Evolutionary conservation across 1,284 basidiomycete species (phyloP).

Genomic region (Apiotrichum porosum): DNA sequence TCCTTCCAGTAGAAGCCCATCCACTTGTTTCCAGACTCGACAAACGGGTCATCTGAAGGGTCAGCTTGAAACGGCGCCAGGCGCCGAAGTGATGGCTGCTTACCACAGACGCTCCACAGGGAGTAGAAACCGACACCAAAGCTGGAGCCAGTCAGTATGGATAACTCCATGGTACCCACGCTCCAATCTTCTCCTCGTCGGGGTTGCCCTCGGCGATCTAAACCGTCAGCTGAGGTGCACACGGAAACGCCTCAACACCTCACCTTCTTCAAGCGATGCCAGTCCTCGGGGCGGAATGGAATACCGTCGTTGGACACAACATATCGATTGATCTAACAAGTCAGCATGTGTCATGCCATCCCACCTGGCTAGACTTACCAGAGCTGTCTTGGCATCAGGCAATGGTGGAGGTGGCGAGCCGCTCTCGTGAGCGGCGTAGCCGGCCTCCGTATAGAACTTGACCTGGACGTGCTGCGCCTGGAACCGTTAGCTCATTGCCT

Average conservation of each 20-base stretch:
- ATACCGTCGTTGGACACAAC: slow-evolving; percentile 83
- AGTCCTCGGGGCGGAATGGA: slow-evolving; percentile 69
- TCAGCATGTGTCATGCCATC: background rate
- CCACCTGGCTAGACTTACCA: slow-evolving; percentile 41
- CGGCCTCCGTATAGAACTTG: slow-evolving; percentile 65
- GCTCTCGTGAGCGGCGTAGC: slow-evolving; percentile 51
- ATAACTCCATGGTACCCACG: slow-evolving; percentile 18
- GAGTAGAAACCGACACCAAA: slow-evolving; percentile 55
- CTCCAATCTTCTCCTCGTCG: slow-evolving; percentile 53
- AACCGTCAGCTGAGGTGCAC: background rate
- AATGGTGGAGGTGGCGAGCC: slow-evolving; percentile 25
- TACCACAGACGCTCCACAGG: slow-evolving; percentile 50
- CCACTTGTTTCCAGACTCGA: slow-evolving; percentile 81
- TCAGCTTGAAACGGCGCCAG: too few species aligned
- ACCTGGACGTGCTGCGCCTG: slow-evolving; percentile 72
- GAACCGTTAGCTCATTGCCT: slow-evolving; percentile 5
- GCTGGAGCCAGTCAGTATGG: slow-evolving; percentile 6
- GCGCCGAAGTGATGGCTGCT: slow-evolving; percentile 7
- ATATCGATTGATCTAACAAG: slow-evolving; percentile 46
- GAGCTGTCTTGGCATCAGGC: slow-evolving; percentile 60
- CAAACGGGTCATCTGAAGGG: slow-evolving; percentile 76
- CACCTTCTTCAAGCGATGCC: slow-evolving; percentile 73
- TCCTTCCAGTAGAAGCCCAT: slow-evolving; percentile 99
- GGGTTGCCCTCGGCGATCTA: slow-evolving; percentile 53
- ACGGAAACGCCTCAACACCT: slow-evolving; percentile 7